Percentiles rank a stretch among this genome's conserved stretches.
phyloP scores from a whole-genome alignment of 495 filamentous ascomycete species.

The Tuber brumale region DNA sequence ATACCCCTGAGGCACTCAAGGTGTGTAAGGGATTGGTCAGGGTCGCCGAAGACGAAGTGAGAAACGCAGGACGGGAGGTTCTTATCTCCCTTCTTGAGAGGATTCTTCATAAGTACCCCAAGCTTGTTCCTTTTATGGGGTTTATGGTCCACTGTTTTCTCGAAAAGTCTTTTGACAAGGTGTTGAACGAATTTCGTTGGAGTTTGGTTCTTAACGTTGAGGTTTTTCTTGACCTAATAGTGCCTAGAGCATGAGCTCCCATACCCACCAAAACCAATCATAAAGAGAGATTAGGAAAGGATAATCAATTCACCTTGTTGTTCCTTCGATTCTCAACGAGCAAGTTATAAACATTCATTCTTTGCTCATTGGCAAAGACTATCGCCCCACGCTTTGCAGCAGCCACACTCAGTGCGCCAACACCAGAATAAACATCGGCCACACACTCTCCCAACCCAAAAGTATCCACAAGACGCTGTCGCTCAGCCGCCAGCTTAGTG shows the following conservation, averaged over 20 bases:
- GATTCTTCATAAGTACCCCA: slow-evolving; percentile 24
- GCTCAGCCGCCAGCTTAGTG: slow-evolving; percentile 75
- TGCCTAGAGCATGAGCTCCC: slow-evolving; percentile 10
- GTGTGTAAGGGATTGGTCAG: background rate
- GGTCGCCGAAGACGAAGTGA: slow-evolving; percentile 76
- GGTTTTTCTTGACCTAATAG: slow-evolving; percentile 58
- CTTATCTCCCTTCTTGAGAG: slow-evolving; percentile 45
- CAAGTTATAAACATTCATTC: slow-evolving; percentile 67
- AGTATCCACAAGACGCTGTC: slow-evolving; percentile 64
- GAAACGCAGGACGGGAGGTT: slow-evolving; percentile 61
- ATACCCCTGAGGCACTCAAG: background rate
- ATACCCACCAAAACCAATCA: background rate
- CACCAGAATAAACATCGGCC: slow-evolving; percentile 92
- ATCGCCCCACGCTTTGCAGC: slow-evolving; percentile 81
- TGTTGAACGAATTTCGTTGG: slow-evolving; percentile 70
- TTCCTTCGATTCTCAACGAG: slow-evolving; percentile 61
- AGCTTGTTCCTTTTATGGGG: slow-evolving; percentile 46
- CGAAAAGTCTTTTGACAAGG: slow-evolving; percentile 59
- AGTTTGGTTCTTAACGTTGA: slow-evolving; percentile 68
- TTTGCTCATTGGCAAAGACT: slow-evolving; percentile 93
- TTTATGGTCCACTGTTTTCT: slow-evolving; percentile 45
- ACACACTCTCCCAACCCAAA: slow-evolving; percentile 80
- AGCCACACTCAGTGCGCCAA: slow-evolving; percentile 88
- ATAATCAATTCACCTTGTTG: slow-evolving; percentile 67
- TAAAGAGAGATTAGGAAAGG: background rate